These are phyloP conservation scores for Cytospora piceicola DNA, from an alignment of 2,329 filamentous ascomycete genomes.

Conservation along the genomic window DNA sequence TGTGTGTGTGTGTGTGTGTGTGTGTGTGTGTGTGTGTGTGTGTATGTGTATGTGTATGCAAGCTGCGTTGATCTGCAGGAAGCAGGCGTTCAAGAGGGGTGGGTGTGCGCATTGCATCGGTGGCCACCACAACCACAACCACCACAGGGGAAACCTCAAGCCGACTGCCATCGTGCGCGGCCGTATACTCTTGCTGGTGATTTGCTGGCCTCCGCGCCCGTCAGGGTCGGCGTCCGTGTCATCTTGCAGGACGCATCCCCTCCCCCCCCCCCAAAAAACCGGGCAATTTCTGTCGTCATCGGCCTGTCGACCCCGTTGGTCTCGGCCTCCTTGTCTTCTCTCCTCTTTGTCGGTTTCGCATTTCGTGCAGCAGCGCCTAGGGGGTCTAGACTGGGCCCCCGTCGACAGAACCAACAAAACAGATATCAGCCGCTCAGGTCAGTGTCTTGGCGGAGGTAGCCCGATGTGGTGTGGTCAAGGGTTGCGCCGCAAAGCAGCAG, in stretches of 20 bases:
- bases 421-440: background rate
- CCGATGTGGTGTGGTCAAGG: background rate
- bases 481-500: slow-evolving; percentile 3
- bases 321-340: too few species aligned
- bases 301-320: too few species aligned
- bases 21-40: slow-evolving; percentile 6
- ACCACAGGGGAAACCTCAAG: too few species aligned
- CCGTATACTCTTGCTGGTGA: background rate
- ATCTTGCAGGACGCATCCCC: background rate
- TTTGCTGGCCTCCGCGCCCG: slow-evolving; percentile 5
- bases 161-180: too few species aligned
- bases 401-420: slow-evolving; percentile 8
- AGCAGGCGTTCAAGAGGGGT: background rate
- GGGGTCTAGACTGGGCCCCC: background rate
- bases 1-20: slow-evolving; percentile 12
- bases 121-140: background rate
- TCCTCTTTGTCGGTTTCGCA: too few species aligned
- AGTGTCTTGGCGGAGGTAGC: background rate
- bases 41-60: slow-evolving; percentile 2
- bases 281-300: too few species aligned
- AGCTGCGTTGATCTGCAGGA: slow-evolving; percentile 13
- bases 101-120: background rate
- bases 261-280: too few species aligned
- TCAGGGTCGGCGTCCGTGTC: too few species aligned
- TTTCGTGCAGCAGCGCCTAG: too few species aligned